Evolutionary conservation across 1,284 basidiomycete genomes (phyloP).

Genomic region (Ceratobasidium theobromae): DNA sequence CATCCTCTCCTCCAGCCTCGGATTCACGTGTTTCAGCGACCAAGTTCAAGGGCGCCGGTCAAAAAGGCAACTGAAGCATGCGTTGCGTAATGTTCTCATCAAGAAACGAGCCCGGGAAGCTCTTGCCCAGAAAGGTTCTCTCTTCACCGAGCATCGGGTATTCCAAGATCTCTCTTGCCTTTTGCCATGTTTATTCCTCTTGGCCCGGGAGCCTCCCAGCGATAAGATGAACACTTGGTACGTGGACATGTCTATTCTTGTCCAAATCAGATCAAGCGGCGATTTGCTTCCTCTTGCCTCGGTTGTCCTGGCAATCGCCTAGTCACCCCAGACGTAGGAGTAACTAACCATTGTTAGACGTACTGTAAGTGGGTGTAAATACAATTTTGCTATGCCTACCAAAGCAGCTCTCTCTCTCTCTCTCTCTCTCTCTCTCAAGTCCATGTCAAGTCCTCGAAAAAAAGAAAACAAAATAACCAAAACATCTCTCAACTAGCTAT

Average conservation of each 20-base stretch:
- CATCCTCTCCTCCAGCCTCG: background rate
- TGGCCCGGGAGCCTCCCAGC: too few relatives aligned
- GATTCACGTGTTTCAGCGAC: background rate
- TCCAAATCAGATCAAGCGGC: background rate
- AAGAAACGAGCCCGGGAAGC: background rate
- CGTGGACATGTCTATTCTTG: background rate
- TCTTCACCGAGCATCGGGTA: background rate
- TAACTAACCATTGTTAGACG: constrained; percentile 23
- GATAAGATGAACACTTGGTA: background rate
- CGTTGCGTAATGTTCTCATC: background rate
- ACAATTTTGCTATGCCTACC: constrained; percentile 29
- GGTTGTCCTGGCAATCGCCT: background rate
- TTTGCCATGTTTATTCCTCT: too few relatives aligned
- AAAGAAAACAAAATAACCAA: constrained; percentile 6
- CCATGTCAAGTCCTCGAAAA: constrained; percentile 29
- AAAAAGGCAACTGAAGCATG: background rate
- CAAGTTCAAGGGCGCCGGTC: background rate
- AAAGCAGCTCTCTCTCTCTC: too few relatives aligned
- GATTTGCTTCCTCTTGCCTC: background rate
- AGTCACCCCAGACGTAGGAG: background rate
- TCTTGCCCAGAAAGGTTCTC: background rate
- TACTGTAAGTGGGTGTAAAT: constrained; percentile 31
- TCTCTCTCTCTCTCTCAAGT: too few relatives aligned
- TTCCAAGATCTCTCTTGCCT: background rate
- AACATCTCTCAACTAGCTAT: constrained; percentile 14